Conservation (phyloP, 306 rosid species). For the Trifolium subterraneum region DNA sequence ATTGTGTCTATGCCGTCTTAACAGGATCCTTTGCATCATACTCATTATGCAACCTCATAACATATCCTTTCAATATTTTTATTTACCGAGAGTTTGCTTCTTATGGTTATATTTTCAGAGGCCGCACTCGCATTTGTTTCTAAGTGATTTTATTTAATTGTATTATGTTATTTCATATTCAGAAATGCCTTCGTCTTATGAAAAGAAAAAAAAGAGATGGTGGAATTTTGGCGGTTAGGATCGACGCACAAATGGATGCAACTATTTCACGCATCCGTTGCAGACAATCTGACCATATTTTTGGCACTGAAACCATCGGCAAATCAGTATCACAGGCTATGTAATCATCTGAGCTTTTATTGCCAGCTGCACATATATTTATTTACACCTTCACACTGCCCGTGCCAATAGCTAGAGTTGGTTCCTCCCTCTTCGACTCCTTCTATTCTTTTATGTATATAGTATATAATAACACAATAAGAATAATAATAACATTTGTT, state of each 20-base stretch:
- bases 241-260: constrained; percentile 23
- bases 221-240: constrained; percentile 59
- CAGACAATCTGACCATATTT: not conserved
- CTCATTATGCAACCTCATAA: not conserved
- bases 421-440: not conserved
- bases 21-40: not conserved
- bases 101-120: not conserved
- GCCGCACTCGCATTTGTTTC: not conserved
- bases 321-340: not conserved
- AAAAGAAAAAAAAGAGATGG: constrained; percentile 84
- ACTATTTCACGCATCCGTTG: constrained; percentile 18
- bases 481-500: not conserved
- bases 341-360: not conserved
- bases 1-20: too few relatives aligned
- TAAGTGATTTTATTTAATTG: constrained; percentile 6
- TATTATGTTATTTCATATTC: constrained; percentile 37
- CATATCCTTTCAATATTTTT: not conserved
- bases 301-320: not conserved
- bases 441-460: constrained; percentile 15
- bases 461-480: not conserved
- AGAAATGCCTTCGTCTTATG: constrained; percentile 54
- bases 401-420: not conserved
- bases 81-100: not conserved
- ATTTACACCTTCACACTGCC: not conserved
- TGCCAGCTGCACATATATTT: not conserved